Conservation (phyloP, 176 grass and related monocot genomes). For the Musa schizocarpa region DNA sequence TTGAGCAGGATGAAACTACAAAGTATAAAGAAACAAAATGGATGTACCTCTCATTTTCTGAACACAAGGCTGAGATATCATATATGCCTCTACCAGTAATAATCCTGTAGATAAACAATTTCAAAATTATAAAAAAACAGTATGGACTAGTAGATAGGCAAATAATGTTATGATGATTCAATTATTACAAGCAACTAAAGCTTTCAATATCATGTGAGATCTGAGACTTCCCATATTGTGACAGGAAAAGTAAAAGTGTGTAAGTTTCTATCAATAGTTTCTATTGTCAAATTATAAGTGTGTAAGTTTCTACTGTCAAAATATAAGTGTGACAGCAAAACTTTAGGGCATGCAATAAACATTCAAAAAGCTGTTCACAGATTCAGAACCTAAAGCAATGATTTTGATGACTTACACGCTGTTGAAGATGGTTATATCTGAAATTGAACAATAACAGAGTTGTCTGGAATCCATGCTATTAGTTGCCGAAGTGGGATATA, state of each 20-base stretch:
- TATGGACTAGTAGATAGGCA: background rate
- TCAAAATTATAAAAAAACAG: background rate
- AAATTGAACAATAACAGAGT: background rate
- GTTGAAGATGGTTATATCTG: background rate
- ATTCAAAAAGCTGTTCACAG: background rate
- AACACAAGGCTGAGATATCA: slow-evolving; percentile 82
- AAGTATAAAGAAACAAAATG: slow-evolving; percentile 2
- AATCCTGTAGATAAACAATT: slow-evolving; percentile 34
- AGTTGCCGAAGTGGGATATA: background rate
- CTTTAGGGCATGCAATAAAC: background rate
- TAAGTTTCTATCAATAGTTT: background rate
- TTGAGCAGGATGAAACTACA: background rate
- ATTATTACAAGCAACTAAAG: background rate
- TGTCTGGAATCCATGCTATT: background rate
- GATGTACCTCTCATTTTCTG: slow-evolving; percentile 66
- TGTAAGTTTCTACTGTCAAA: background rate
- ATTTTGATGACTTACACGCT: background rate
- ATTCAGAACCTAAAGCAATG: background rate
- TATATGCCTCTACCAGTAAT: slow-evolving; percentile 75
- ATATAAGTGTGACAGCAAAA: no score
- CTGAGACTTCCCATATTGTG: background rate
- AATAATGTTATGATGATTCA: slow-evolving; percentile 12
- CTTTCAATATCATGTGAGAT: background rate
- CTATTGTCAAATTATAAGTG: background rate
- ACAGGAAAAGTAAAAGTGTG: background rate